Conservation (phyloP, 164 flowering plant species). For the Platanus orientalis region DNA sequence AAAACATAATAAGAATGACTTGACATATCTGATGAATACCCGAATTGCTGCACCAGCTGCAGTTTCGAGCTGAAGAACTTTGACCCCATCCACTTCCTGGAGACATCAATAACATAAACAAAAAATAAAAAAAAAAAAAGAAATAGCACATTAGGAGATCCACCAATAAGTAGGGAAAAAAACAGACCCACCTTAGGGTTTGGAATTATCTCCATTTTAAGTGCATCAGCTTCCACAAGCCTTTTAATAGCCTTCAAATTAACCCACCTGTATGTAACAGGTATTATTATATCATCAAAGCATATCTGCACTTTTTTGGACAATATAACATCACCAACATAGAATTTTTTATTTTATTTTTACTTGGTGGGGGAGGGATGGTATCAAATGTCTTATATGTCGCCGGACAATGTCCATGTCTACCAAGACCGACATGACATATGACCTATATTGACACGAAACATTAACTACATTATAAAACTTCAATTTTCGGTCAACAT, state of each 20-base stretch:
- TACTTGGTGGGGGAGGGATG: too few species aligned
- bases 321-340: conserved; percentile 1
- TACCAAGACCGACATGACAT: too few species aligned
- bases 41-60: conserved; percentile 98
- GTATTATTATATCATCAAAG: conserved; percentile 12
- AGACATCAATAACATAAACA: conserved; percentile 6
- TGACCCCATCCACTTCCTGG: conserved; percentile 89
- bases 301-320: background rate
- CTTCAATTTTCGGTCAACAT: too few species aligned
- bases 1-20: conserved; percentile 1
- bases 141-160: background rate
- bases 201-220: conserved; percentile 97
- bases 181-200: conserved; percentile 69
- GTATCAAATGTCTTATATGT: too few species aligned
- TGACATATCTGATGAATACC: conserved; percentile 37
- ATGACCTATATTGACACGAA: too few species aligned
- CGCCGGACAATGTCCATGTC: too few species aligned
- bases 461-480: too few species aligned
- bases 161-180: background rate
- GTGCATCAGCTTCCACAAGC: conserved; percentile 88
- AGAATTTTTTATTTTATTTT: too few species aligned
- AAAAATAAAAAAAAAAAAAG: too few species aligned
- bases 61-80: conserved; percentile 97
- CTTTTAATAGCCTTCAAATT: conserved; percentile 89
- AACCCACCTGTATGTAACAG: conserved; percentile 70